Conservation (phyloP, 805 yeast genomes). For the Ogataea degrootiae region DNA sequence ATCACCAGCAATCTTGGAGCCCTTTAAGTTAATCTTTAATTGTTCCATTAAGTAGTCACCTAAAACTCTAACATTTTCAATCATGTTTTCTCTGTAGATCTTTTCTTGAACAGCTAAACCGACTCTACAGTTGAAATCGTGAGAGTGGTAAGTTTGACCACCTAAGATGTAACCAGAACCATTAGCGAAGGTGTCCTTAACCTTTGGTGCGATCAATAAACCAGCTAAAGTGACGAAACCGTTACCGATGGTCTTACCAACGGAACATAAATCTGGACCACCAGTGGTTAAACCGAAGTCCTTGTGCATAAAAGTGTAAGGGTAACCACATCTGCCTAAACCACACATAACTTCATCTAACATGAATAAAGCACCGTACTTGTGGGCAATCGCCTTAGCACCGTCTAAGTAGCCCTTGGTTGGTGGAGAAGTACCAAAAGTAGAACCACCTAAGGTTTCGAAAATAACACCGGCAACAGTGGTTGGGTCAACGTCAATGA, state of each 20-base stretch:
- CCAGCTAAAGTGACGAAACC: conserved; percentile 49
- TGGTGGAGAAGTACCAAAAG: conserved; percentile 42
- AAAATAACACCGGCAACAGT: conserved; percentile 39
- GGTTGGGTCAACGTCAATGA: conserved; percentile 38
- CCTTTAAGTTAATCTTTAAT: conserved; percentile 32
- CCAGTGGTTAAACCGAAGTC: conserved; percentile 38
- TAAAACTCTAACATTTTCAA: conserved; percentile 38
- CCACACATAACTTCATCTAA: conserved; percentile 59
- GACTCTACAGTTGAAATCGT: conserved; percentile 42
- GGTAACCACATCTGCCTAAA: conserved; percentile 44
- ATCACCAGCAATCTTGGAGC: conserved; percentile 45
- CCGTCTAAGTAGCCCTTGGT: conserved; percentile 45
- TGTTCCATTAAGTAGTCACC: conserved; percentile 40
- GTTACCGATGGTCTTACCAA: conserved; percentile 46
- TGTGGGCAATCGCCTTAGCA: conserved; percentile 41
- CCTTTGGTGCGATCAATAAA: conserved; percentile 37
- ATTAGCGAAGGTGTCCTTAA: conserved; percentile 32
- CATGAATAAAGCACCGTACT: conserved; percentile 46
- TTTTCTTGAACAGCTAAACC: conserved; percentile 44
- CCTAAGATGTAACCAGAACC: conserved; percentile 40
- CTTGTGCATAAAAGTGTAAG: conserved; percentile 39
- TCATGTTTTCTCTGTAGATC: conserved; percentile 27
- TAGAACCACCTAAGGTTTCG: conserved; percentile 45
- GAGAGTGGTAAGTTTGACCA: conserved; percentile 50
- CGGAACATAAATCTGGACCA: conserved; percentile 45